Percentiles rank a stretch among this genome's conserved stretches.
These are phyloP conservation scores for Apiotrichum domesticum DNA, from an alignment of 1,284 basidiomycete species.

Conservation along the genomic window DNA sequence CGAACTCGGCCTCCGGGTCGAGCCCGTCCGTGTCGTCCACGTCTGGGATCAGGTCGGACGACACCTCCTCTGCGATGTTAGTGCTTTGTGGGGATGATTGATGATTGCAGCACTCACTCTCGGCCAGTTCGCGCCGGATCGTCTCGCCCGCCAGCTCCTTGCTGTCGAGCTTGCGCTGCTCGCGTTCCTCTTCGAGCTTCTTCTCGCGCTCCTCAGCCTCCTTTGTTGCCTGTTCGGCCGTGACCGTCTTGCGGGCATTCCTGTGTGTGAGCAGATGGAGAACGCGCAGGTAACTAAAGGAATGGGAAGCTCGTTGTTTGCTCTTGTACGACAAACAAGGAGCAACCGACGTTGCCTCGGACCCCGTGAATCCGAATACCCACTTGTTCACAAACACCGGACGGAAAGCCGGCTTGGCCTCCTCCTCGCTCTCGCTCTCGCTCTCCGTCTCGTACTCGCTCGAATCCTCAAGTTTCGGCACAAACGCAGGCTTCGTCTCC, in stretches of 20 bases:
- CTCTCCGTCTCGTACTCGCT: conserved; percentile 47
- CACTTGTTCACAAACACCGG: conserved; percentile 45
- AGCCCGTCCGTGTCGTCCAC: conserved; percentile 93
- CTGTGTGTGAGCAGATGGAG: conserved; percentile 15
- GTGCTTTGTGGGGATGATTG: neutral
- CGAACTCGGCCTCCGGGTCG: conserved; percentile 86
- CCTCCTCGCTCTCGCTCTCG: conserved; percentile 41
- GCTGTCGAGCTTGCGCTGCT: conserved; percentile 39
- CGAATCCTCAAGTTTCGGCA: conserved; percentile 25
- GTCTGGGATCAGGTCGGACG: conserved; percentile 66
- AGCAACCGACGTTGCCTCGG: too few species aligned
- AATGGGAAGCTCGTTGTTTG: too few species aligned
- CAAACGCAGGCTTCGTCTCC: conserved; percentile 20
- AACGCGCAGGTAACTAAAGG: too few species aligned
- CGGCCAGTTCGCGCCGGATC: conserved; percentile 42
- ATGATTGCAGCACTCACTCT: conserved; percentile 27
- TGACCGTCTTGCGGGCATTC: conserved; percentile 32
- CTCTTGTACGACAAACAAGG: too few species aligned
- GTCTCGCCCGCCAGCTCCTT: conserved; percentile 46
- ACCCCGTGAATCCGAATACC: conserved; percentile 5
- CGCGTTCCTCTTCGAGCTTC: conserved; percentile 36
- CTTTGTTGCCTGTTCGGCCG: conserved; percentile 33
- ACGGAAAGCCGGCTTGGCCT: conserved; percentile 42
- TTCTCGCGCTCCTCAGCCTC: conserved; percentile 38
- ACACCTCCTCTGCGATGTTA: conserved; percentile 65